Percentiles rank a stretch among this genome's conserved stretches.
phyloP scores from a whole-genome alignment of 306 rosid species.

The Geum urbanum region DNA sequence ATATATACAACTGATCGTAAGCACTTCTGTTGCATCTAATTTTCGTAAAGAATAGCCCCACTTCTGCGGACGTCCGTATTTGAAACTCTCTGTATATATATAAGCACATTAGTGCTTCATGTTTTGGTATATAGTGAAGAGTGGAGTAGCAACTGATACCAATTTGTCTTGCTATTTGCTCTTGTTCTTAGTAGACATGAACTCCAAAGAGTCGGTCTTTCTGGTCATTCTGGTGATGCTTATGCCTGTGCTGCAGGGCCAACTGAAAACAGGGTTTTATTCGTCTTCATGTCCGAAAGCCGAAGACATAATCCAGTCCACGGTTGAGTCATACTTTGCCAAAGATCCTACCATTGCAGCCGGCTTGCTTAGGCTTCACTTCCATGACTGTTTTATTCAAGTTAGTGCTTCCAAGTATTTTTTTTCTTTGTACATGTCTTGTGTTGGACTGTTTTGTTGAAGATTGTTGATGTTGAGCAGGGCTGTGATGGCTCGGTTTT shows the following conservation, averaged over 20 bases:
- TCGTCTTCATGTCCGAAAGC: slow-evolving; percentile 60
- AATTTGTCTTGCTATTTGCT: neutral
- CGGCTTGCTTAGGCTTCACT: slow-evolving; percentile 66
- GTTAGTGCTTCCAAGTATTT: neutral
- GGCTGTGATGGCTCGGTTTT: slow-evolving; percentile 65
- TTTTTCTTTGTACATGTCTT: neutral
- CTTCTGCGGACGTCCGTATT: too few species aligned
- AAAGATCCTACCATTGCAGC: slow-evolving; percentile 56
- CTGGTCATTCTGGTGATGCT: slow-evolving; percentile 35
- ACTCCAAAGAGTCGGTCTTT: slow-evolving; percentile 22
- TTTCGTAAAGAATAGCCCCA: too few species aligned
- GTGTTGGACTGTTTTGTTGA: neutral
- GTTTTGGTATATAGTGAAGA: slow-evolving; percentile 10
- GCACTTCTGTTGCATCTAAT: too few species aligned
- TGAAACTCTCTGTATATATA: too few species aligned
- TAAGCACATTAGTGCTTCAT: slow-evolving; percentile 30
- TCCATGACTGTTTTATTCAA: slow-evolving; percentile 57
- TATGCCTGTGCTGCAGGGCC: slow-evolving; percentile 32
- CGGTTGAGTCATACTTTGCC: slow-evolving; percentile 47
- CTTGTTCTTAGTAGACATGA: slow-evolving; percentile 25
- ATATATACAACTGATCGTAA: too few species aligned
- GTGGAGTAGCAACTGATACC: slow-evolving; percentile 4
- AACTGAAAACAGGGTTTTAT: slow-evolving; percentile 56
- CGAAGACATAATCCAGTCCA: slow-evolving; percentile 56
- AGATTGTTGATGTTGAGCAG: slow-evolving; percentile 28